Conservation (phyloP, 176 grass and related monocot species). For the Eragrostis curvula region DNA sequence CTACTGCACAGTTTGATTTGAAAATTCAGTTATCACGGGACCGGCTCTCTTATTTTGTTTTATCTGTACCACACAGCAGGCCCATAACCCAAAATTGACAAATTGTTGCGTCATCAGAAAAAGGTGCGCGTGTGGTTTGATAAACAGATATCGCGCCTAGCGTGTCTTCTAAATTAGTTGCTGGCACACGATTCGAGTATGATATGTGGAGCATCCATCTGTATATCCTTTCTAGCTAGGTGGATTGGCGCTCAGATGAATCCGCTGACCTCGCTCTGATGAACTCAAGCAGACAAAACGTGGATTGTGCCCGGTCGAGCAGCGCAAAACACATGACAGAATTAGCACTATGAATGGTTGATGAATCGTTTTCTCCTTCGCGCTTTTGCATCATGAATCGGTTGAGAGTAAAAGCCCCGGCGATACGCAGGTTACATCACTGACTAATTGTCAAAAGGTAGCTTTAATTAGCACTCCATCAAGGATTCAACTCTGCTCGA, state of each 20-base stretch:
- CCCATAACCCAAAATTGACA: not conserved
- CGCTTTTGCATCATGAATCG: not conserved
- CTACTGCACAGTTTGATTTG: not conserved
- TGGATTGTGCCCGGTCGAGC: not conserved
- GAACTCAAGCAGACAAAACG: not conserved
- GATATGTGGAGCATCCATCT: not conserved
- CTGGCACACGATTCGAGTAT: no score
- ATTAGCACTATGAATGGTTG: not conserved
- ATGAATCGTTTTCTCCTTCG: not conserved
- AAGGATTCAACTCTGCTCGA: not conserved
- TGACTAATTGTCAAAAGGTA: not conserved
- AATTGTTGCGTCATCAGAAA: not conserved
- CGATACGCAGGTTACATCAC: not conserved
- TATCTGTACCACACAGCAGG: constrained; percentile 8
- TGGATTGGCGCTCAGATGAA: not conserved
- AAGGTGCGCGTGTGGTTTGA: not conserved
- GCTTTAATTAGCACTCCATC: not conserved
- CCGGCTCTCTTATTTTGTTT: not conserved
- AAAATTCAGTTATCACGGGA: not conserved
- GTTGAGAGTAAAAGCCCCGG: not conserved
- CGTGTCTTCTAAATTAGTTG: not conserved
- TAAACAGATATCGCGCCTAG: no score
- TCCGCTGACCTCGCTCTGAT: not conserved
- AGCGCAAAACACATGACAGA: not conserved
- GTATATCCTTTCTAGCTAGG: not conserved